Base-by-base conservation (phyloP, 2,329 filamentous ascomycete species). In the Chaetothyriales sp. region DNA sequence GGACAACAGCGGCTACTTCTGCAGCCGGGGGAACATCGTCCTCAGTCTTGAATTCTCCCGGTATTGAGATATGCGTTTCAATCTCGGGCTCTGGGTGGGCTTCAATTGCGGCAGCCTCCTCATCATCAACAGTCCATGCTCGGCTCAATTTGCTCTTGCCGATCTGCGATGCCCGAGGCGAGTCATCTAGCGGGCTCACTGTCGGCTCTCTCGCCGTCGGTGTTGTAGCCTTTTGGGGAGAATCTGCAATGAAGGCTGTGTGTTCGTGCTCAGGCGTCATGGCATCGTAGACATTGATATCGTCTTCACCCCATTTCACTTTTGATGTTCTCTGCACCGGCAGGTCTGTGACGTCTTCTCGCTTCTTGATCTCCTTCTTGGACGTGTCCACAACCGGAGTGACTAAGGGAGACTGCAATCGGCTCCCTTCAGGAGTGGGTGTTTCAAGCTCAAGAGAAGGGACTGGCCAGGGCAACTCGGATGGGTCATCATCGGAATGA, bases 281-380 rank as follows among this genome's bases (percentile, higher is more conserved):
- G 9, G 77, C 71, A 47, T 81, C 76, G 54, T 79, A 83, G 53
- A 78, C 75, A 61, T 81, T 78, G 3, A 75, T 81, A 60, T 80
- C 72, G 55, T 81, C 80, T 53, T 80, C 70, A 9, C 78, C 80
- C 80, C 79, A 83, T 10, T 73, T 79, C 3, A 83, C 80, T 57
- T 81, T 81, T 5, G 76, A 70, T 22, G 60, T 63, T 28, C 71
- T 68, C 20, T 68, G 64, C 48, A 71, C 68, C n/a, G 67, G 61
- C 1, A 65, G 65, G 51, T 70, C 64, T 9, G 72, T 61, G 36
- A 70, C 61, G 48, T 76, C 72, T 9, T 69, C 69, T 15, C 3
- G 2, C n/a, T 25, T 9, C 39, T 43, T 18, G 22, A 52, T 49
- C 12, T 10, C 12, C 5, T 47, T 26, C 18, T n/a, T 15, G 18